Conservation (phyloP, 176 grass and related monocot genomes). For the Oryza glaberrima region DNA sequence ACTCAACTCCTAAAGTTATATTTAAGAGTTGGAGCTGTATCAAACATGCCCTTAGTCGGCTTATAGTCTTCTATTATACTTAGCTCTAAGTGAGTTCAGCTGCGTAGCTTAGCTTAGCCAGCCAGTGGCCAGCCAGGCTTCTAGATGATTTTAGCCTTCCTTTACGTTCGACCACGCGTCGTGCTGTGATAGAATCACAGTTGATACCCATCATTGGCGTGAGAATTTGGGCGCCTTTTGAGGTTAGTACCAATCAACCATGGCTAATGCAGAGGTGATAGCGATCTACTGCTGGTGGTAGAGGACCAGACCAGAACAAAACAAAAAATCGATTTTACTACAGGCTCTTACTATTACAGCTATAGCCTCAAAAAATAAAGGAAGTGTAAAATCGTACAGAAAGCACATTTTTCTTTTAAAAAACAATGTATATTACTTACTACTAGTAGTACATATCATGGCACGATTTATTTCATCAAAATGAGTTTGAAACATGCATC, state of each 20-base stretch:
- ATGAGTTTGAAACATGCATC: neutral
- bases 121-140: conserved; percentile 15
- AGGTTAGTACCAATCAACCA: neutral
- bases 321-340: neutral
- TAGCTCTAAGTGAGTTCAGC: no score
- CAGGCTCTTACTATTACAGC: neutral
- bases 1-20: no score
- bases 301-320: neutral
- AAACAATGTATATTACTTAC: neutral
- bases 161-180: conserved; percentile 8
- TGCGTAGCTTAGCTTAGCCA: neutral
- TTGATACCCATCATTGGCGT: conserved; percentile 7
- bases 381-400: neutral
- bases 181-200: neutral
- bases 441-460: neutral
- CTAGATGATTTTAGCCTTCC: conserved; percentile 34
- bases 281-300: neutral
- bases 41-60: no score
- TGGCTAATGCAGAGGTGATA: neutral
- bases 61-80: no score
- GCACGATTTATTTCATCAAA: neutral
- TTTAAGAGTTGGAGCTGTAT: no score
- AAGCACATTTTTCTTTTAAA: neutral
- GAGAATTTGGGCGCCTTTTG: conserved; percentile 3
- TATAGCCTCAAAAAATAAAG: neutral